Evolutionary conservation across 441 rosid species (phyloP), one percentile per base, ranked within the genome.

Genomic region (Bocquillonia castaneifolia): DNA sequence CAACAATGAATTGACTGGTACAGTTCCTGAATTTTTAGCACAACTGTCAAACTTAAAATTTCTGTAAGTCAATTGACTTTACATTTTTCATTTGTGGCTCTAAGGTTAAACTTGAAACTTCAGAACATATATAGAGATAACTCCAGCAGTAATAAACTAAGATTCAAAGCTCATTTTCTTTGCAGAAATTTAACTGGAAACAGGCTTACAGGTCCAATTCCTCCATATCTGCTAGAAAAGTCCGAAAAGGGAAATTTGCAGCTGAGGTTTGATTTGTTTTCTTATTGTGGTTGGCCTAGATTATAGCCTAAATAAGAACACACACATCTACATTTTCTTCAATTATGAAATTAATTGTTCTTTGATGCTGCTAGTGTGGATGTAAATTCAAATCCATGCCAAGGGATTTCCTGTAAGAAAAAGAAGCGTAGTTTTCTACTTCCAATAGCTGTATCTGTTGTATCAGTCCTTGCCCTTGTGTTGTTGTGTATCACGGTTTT

Each of bases 181-280:
- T 40, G 59, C 77, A 88, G 91, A 71, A 83, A 83, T 69, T 69
- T 88, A 70, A 53, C 72, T 59, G 74, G 79, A 57, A 88, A 88
- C 76, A 74, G 74, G 55, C 62, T 88, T 36, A 44, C 44, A 0
- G 90, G 93, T 53, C 28, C 54, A 26, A 18, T 77, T 73, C 80
- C 80, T 20, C 1, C 20, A 0, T 61, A 31, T 15, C 80, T 77
- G 1, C 3, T 44, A 10, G 48, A 64, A 25, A 64, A 45, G 15
- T 62, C 74, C n/a, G 28, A 65, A 12, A n/a, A 68, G 44, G 20
- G 0, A 53, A 18, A 9, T 25, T 1, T 26, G 14, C 22, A 3
- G n/a, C 51, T 7, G n/a, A n/a, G n/a, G n/a, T n/a, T n/a, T n/a
- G n/a, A n/a, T n/a, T n/a, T n/a, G n/a, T n/a, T n/a, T n/a, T n/a